A percentile compares a stretch with the other conserved stretches of the same genome.
Evolutionary conservation across 1,284 basidiomycete genomes (phyloP).

Genomic region (Boletellus sp.): DNA sequence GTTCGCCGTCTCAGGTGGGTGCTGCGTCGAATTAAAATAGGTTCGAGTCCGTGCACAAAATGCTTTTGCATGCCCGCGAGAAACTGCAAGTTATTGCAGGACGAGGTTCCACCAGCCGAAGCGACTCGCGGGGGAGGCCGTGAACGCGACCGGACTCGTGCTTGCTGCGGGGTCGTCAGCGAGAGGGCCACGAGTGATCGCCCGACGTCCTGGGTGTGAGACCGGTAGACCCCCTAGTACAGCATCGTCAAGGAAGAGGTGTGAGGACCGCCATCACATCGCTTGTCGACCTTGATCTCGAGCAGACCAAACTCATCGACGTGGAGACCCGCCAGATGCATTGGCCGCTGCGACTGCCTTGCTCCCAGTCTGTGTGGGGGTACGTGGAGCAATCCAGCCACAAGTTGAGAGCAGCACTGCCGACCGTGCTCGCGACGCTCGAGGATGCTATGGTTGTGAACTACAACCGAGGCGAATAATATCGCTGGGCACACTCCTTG

Average conservation of each 20-base stretch:
- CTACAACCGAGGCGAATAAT: conserved; percentile 11
- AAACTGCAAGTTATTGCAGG: background rate
- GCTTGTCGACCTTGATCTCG: conserved; percentile 3
- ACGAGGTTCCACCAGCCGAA: background rate
- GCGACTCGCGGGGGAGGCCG: background rate
- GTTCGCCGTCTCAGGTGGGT: conserved; percentile 1
- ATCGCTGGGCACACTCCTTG: conserved; percentile 19
- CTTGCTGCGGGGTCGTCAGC: too few relatives aligned
- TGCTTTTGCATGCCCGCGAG: conserved; percentile 10
- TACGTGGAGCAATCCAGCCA: conserved; percentile 4
- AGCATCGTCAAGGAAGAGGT: conserved; percentile 7
- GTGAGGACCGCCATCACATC: conserved; percentile 7
- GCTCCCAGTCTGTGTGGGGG: conserved; percentile 26
- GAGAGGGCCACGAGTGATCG: too few relatives aligned
- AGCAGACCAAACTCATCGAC: conserved; percentile 14
- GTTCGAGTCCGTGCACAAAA: conserved; percentile 7
- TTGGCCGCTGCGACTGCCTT: conserved; percentile 8
- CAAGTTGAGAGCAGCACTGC: conserved; percentile 5
- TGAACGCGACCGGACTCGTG: conserved; percentile 9
- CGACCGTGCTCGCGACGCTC: conserved; percentile 15
- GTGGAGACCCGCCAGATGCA: conserved; percentile 10
- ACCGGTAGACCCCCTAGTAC: conserved; percentile 9
- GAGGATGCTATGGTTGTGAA: conserved; percentile 16
- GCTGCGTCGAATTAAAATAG: background rate
- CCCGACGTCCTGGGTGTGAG: conserved; percentile 3